A percentile compares a stretch with the other conserved stretches of the same genome.
These are phyloP conservation scores for Pelargonium australe DNA, from an alignment of 441 rosid species.

Conservation along the genomic window DNA sequence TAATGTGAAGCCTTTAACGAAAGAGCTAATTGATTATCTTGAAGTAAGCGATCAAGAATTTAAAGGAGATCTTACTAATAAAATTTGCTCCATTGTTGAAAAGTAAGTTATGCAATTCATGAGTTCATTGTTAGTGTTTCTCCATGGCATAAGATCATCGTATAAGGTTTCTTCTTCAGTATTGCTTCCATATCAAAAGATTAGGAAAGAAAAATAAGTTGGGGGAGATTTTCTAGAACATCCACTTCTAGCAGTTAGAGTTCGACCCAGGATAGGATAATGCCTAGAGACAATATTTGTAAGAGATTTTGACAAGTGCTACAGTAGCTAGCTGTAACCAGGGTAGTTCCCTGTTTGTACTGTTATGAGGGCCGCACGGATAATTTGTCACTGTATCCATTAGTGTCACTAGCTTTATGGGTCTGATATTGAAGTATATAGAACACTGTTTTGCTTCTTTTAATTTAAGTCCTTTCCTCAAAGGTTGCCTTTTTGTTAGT, in stretches of 20 bases:
- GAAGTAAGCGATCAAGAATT: constrained; percentile 94
- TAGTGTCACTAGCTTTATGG: constrained; percentile 3
- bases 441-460: too few relatives aligned
- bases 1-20: constrained; percentile 83
- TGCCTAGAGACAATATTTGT: too few relatives aligned
- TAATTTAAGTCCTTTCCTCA: too few relatives aligned
- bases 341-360: neutral
- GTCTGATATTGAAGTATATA: neutral
- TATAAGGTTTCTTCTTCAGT: constrained; percentile 9
- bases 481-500: too few relatives aligned
- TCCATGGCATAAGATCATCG: constrained; percentile 3
- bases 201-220: neutral
- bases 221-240: neutral
- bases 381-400: neutral
- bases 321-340: neutral
- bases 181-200: neutral
- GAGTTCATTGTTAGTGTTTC: neutral
- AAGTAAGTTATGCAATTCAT: constrained; percentile 56
- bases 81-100: constrained; percentile 90
- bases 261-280: too few relatives aligned
- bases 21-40: constrained; percentile 89
- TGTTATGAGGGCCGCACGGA: neutral
- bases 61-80: constrained; percentile 94
- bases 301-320: too few relatives aligned
- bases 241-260: too few relatives aligned